phyloP scores from a whole-genome alignment of 1,284 basidiomycete genomes.

The Cutaneotrichosporon sp. region DNA sequence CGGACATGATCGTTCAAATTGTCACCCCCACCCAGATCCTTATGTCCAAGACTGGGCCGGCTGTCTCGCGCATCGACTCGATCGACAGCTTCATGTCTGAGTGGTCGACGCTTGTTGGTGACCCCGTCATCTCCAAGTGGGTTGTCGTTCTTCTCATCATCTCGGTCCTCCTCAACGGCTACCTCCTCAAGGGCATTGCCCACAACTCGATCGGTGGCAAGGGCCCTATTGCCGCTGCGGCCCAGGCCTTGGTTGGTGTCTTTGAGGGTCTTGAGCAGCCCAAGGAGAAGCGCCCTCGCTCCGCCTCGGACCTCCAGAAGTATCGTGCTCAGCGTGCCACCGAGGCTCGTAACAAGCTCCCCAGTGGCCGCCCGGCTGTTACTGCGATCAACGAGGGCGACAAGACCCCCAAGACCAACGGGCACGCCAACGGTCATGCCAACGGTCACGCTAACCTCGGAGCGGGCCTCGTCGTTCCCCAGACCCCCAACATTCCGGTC shows the following conservation, averaged over 20 bases:
- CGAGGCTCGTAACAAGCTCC: conserved; percentile 18
- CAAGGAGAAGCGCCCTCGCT: conserved; percentile 20
- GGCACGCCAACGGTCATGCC: conserved; percentile 17
- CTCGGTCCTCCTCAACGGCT: conserved; percentile 89
- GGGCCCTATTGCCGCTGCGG: conserved; percentile 54
- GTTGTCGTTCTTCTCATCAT: conserved; percentile 85
- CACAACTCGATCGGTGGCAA: conserved; percentile 53
- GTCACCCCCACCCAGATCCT: conserved; percentile 65
- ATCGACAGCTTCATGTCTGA: conserved; percentile 86
- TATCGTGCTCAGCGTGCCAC: conserved; percentile 18
- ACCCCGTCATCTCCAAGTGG: conserved; percentile 94
- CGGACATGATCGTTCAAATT: conserved; percentile 68
- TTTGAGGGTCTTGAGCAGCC: conserved; percentile 39
- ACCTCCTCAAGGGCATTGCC: conserved; percentile 75
- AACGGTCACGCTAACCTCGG: conserved; percentile 20
- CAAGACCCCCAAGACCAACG: conserved; percentile 27
- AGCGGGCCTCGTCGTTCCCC: conserved; percentile 29
- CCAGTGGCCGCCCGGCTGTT: conserved; percentile 9
- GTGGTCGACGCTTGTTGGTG: conserved; percentile 94
- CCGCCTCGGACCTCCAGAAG: conserved; percentile 20
- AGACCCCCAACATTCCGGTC: conserved; percentile 28
- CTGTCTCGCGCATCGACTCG: conserved; percentile 51
- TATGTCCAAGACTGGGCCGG: conserved; percentile 38
- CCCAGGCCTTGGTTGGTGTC: conserved; percentile 54
- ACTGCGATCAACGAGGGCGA: conserved; percentile 21